Evolutionary conservation across 768 basidiomycete species (phyloP).

Genomic region (Kwoniella shandongensis): DNA sequence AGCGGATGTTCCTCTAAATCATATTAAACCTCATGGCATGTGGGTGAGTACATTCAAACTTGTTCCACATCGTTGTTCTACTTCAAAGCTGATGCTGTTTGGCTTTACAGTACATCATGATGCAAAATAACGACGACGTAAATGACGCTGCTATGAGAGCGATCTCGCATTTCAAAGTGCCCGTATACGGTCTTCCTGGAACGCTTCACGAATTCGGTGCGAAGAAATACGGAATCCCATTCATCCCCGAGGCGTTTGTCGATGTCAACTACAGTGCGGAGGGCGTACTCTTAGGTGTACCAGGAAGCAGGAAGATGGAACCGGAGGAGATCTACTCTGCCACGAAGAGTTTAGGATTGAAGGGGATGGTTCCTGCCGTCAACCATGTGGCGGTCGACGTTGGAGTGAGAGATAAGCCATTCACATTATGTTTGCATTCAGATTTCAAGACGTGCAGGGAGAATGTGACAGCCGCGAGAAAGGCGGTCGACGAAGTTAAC

Average conservation of each 20-base stretch:
- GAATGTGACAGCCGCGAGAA: constrained; percentile 60
- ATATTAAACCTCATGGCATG: constrained; percentile 57
- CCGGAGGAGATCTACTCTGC: constrained; percentile 31
- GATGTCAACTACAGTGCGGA: constrained; percentile 63
- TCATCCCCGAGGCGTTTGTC: constrained; percentile 61
- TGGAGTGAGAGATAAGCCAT: constrained; percentile 58
- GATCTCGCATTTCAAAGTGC: constrained; percentile 61
- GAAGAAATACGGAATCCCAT: constrained; percentile 60
- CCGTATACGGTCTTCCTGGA: constrained; percentile 64
- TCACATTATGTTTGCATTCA: constrained; percentile 58
- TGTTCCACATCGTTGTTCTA: neutral
- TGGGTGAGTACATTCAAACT: constrained; percentile 22
- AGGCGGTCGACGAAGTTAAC: constrained; percentile 63
- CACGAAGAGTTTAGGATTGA: constrained; percentile 13
- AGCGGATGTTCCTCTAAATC: constrained; percentile 61
- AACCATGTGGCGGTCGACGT: constrained; percentile 25
- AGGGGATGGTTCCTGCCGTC: constrained; percentile 30
- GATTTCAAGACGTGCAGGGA: constrained; percentile 28
- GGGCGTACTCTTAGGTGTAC: constrained; percentile 36
- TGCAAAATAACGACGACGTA: constrained; percentile 61
- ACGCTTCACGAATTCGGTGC: constrained; percentile 65
- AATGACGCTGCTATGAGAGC: constrained; percentile 62
- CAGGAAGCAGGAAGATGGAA: constrained; percentile 26
- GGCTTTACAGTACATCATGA: constrained; percentile 67
- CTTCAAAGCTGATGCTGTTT: constrained; percentile 58